Evolutionary conservation across 257 asterid species (phyloP).

Genomic region (Forsythia suspensa): DNA sequence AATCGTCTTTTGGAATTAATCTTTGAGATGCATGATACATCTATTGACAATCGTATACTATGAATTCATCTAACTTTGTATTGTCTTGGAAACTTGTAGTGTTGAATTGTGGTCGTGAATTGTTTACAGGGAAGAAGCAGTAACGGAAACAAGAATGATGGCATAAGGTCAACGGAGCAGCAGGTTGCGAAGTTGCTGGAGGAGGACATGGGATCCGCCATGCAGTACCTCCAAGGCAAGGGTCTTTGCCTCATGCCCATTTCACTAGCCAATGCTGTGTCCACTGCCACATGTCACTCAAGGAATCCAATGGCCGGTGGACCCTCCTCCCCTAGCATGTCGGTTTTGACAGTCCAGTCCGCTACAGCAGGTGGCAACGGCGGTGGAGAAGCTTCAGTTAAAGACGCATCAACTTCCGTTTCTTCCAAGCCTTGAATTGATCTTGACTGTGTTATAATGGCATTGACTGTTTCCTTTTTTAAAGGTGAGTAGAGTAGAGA

Average conservation of each 20-base stretch:
- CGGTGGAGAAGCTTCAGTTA: conserved; percentile 40
- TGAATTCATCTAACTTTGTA: too few relatives aligned
- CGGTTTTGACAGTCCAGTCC: conserved; percentile 73
- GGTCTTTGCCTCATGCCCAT: conserved; percentile 97
- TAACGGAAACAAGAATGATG: conserved; percentile 56
- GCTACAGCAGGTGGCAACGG: conserved; percentile 41
- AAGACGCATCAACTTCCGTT: conserved; percentile 41
- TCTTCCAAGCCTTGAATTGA: conserved; percentile 47
- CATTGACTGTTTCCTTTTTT: conserved; percentile 23
- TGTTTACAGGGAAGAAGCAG: conserved; percentile 41
- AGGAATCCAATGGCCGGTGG: conserved; percentile 45
- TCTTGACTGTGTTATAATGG: conserved; percentile 9
- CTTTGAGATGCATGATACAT: too few relatives aligned
- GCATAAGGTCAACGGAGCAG: conserved; percentile 74
- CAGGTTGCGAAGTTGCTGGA: conserved; percentile 95
- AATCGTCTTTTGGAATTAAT: too few relatives aligned
- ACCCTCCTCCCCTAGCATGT: conserved; percentile 72
- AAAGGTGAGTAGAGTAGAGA: not conserved
- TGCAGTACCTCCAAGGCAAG: conserved; percentile 95
- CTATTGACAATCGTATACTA: too few relatives aligned
- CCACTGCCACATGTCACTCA: conserved; percentile 71
- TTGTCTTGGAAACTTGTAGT: too few relatives aligned
- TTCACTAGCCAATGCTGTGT: conserved; percentile 81
- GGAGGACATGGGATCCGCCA: conserved; percentile 96
- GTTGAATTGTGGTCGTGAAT: not conserved